Conservation (phyloP, 148 eudicot species). For the Bassia scoparia region DNA sequence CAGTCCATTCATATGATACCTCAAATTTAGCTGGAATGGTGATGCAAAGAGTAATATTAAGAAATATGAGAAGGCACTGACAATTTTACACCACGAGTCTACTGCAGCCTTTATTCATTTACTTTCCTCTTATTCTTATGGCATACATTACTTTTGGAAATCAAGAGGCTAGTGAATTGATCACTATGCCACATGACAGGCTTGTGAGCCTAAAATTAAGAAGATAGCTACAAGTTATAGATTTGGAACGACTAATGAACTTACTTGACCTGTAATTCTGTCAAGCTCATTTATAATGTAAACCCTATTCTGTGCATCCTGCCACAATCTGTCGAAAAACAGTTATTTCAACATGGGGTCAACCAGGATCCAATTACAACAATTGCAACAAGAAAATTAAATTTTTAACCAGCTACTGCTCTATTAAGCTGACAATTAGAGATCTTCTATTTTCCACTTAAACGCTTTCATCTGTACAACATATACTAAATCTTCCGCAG, state of each 20-base stretch:
- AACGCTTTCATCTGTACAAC: neutral
- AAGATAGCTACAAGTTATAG: neutral
- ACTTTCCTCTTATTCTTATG: neutral
- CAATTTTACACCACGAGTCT: neutral
- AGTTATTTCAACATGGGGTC: slow-evolving; percentile 6
- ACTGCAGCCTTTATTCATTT: neutral
- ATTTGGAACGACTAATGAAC: slow-evolving; percentile 16
- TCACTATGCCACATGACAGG: neutral
- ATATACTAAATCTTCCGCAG: neutral
- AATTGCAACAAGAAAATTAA: neutral
- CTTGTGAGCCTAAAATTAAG: too few species aligned
- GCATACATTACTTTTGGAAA: neutral
- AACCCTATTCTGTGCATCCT: slow-evolving; percentile 78
- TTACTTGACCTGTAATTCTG: slow-evolving; percentile 76
- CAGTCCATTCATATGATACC: slow-evolving; percentile 7
- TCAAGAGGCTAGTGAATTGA: neutral
- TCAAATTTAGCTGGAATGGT: neutral
- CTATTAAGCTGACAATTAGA: neutral
- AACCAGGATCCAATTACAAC: neutral
- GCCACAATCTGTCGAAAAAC: slow-evolving; percentile 59
- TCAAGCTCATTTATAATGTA: slow-evolving; percentile 71
- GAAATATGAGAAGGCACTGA: too few species aligned
- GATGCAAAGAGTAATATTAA: neutral
- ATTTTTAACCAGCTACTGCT: neutral
- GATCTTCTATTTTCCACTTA: neutral